Conservation (phyloP, 2,329 filamentous ascomycete genomes). For the Arachnopeziza araneosa region DNA sequence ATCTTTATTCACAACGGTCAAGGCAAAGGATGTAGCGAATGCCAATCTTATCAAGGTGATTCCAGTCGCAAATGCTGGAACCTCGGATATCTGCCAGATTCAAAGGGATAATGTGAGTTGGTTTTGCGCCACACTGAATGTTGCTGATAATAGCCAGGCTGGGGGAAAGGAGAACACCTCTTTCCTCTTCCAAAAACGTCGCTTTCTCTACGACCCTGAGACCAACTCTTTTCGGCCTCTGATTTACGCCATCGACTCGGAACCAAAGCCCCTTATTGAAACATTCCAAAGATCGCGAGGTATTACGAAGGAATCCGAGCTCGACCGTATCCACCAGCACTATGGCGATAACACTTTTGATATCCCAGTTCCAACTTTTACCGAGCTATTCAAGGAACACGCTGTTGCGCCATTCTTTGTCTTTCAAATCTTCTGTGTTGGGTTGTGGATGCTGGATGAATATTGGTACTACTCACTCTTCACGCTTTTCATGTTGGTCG, state of each 20-base stretch:
- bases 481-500: slow-evolving; percentile 96
- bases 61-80: slow-evolving; percentile 81
- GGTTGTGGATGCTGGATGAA: slow-evolving; percentile 96
- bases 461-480: slow-evolving; percentile 99
- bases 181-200: slow-evolving; percentile 96
- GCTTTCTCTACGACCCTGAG: slow-evolving; percentile 76
- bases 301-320: slow-evolving; percentile 65
- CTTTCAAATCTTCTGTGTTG: slow-evolving; percentile 98
- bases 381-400: slow-evolving; percentile 95
- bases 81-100: slow-evolving; percentile 80
- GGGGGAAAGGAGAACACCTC: slow-evolving; percentile 73
- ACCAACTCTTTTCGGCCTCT: slow-evolving; percentile 75
- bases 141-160: slow-evolving; percentile 39
- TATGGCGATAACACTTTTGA: slow-evolving; percentile 97
- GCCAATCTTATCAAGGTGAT: slow-evolving; percentile 90
- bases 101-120: slow-evolving; percentile 61
- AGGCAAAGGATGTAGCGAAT: slow-evolving; percentile 62
- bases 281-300: slow-evolving; percentile 77
- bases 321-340: slow-evolving; percentile 78
- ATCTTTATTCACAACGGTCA: slow-evolving; percentile 73
- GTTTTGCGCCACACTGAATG: background rate
- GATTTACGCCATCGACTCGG: slow-evolving; percentile 74
- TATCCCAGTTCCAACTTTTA: slow-evolving; percentile 92
- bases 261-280: slow-evolving; percentile 74
- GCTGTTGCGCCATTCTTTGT: slow-evolving; percentile 98